A percentile compares a stretch with the other conserved stretches of the same genome.
Conservation (phyloP, 148 eudicot genomes). For the Camellia sinensis region DNA sequence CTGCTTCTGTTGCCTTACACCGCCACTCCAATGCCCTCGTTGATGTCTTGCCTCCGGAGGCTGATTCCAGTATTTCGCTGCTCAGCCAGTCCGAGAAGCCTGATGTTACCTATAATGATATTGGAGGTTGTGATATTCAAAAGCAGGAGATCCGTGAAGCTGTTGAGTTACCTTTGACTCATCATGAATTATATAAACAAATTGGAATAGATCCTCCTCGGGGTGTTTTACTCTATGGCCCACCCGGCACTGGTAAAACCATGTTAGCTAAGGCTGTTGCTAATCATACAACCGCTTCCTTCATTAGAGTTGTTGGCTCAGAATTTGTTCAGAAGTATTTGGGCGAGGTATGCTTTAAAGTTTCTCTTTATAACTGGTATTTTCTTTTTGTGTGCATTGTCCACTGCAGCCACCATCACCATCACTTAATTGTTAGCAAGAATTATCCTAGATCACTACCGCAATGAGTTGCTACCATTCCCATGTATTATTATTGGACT, state of each 20-base stretch:
- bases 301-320: slow-evolving; percentile 92
- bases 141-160: slow-evolving; percentile 98
- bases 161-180: slow-evolving; percentile 91
- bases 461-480: too few species aligned
- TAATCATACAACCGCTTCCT: slow-evolving; percentile 85
- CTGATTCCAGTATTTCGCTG: slow-evolving; percentile 86
- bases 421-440: too few species aligned
- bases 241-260: slow-evolving; percentile 93
- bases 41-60: slow-evolving; percentile 89
- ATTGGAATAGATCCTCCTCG: slow-evolving; percentile 95
- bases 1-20: slow-evolving; percentile 79
- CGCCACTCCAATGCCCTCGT: slow-evolving; percentile 85
- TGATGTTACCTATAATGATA: slow-evolving; percentile 82
- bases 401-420: too few species aligned
- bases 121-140: slow-evolving; percentile 95
- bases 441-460: too few species aligned
- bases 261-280: slow-evolving; percentile 99
- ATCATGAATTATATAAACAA: slow-evolving; percentile 86
- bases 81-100: slow-evolving; percentile 93
- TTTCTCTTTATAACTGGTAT: background rate
- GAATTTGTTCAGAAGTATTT: slow-evolving; percentile 93
- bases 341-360: slow-evolving; percentile 69
- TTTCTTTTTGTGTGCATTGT: too few species aligned
- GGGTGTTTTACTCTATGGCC: slow-evolving; percentile 89
- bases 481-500: too few species aligned